Conservation (phyloP, 2,329 filamentous ascomycete species). For the Tolypocladium amazonense region DNA sequence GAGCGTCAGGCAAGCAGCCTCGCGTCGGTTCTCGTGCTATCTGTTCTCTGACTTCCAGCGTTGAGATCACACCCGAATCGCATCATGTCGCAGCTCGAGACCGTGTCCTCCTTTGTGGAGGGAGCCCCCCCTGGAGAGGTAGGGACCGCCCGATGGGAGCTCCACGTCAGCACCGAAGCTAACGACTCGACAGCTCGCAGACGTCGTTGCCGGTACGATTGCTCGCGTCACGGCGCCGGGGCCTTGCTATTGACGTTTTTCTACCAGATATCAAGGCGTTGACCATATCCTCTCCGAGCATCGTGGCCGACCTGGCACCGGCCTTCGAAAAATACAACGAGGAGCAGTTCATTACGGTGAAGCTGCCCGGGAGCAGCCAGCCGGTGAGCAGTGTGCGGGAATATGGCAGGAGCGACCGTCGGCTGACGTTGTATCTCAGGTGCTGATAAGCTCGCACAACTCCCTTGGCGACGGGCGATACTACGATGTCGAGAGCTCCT, state of each 20-base stretch:
- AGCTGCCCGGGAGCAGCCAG: slow-evolving; percentile 77
- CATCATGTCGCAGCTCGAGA: slow-evolving; percentile 27
- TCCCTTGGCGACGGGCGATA: slow-evolving; percentile 71
- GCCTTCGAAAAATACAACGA: slow-evolving; percentile 96
- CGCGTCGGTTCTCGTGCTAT: not conserved
- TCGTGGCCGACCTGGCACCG: slow-evolving; percentile 63
- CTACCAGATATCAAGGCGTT: slow-evolving; percentile 77
- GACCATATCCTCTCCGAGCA: slow-evolving; percentile 55
- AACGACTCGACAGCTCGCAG: slow-evolving; percentile 53
- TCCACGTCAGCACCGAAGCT: slow-evolving; percentile 14
- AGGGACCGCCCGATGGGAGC: slow-evolving; percentile 21
- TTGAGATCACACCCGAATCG: not conserved
- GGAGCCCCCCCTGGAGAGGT: slow-evolving; percentile 96
- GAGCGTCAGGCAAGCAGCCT: not conserved
- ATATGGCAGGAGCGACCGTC: not conserved
- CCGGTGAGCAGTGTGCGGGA: slow-evolving; percentile 16
- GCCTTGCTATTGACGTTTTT: not conserved
- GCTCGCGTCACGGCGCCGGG: not conserved
- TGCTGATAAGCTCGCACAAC: slow-evolving; percentile 82
- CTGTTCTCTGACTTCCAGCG: not conserved
- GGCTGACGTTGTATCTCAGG: slow-evolving; percentile 30
- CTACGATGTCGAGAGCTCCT: slow-evolving; percentile 81
- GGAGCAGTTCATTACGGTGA: slow-evolving; percentile 80
- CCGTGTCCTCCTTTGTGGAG: slow-evolving; percentile 76
- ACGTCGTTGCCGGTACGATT: slow-evolving; percentile 70